Conservation (phyloP, 2,329 filamentous ascomycete species). For the Ceratocystis lukuohia region DNA sequence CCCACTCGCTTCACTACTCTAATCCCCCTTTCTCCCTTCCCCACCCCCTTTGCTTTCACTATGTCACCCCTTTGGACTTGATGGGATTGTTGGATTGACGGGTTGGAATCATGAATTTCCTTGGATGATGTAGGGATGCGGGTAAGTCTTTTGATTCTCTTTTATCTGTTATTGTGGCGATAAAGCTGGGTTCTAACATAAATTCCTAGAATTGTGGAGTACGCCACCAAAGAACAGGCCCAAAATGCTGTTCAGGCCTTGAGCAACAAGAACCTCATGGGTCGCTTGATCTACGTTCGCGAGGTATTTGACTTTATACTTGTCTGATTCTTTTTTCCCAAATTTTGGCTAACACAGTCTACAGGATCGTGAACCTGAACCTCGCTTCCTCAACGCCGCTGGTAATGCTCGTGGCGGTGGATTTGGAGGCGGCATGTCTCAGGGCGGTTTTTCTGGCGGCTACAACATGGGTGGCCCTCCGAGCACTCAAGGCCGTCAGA, state of each 20-base stretch:
- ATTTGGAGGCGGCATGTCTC: constrained; percentile 28
- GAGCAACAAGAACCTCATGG: constrained; percentile 99
- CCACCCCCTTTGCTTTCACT: constrained; percentile 52
- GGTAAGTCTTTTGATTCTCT: constrained; percentile 50
- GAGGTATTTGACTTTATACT: constrained; percentile 50
- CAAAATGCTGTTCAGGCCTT: constrained; percentile 93
- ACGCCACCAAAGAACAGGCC: constrained; percentile 97
- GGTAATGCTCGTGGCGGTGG: constrained; percentile 42
- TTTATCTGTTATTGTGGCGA: not conserved
- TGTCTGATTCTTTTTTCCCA: not conserved
- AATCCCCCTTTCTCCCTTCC: constrained; percentile 58
- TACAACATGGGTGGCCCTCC: constrained; percentile 36
- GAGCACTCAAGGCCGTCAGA: constrained; percentile 59
- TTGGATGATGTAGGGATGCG: constrained; percentile 96
- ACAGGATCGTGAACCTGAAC: constrained; percentile 94
- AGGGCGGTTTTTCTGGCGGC: constrained; percentile 41
- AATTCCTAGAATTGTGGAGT: constrained; percentile 85
- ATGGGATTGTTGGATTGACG: constrained; percentile 98
- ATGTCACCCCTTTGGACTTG: constrained; percentile 46
- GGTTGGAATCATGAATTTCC: constrained; percentile 66
- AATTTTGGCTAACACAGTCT: not conserved
- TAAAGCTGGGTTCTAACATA: constrained; percentile 3
- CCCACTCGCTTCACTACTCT: constrained; percentile 41
- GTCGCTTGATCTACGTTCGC: constrained; percentile 93
- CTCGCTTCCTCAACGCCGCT: constrained; percentile 72